A percentile compares a stretch with the other conserved stretches of the same genome.
Evolutionary conservation across 2,329 filamentous ascomycete species (phyloP).

Genomic region (Onygena corvina): DNA sequence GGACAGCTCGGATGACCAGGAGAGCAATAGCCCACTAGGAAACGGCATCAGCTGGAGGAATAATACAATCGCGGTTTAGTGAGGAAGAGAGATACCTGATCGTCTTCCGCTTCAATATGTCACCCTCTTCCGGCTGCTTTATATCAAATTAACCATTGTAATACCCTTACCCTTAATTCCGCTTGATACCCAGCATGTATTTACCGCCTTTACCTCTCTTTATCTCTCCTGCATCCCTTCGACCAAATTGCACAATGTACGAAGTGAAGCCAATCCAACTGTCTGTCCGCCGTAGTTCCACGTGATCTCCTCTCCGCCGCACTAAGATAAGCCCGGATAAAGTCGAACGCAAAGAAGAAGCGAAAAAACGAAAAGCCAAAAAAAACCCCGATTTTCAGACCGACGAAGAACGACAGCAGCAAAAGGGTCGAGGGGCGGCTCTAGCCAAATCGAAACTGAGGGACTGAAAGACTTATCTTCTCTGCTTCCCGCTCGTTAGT

Average conservation of each 20-base stretch:
- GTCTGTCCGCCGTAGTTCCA: background rate
- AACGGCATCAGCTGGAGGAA: conserved; percentile 15
- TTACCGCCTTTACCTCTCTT: too few species aligned
- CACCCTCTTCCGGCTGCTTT: background rate
- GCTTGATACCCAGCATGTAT: conserved; percentile 6
- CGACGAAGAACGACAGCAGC: background rate
- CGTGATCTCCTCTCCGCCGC: conserved; percentile 17
- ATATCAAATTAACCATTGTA: background rate
- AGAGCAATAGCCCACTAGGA: conserved; percentile 13
- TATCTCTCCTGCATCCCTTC: background rate
- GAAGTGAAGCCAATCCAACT: background rate
- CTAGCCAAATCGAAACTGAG: too few species aligned
- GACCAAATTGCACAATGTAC: background rate
- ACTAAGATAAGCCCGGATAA: conserved; percentile 36
- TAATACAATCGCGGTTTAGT: conserved; percentile 14
- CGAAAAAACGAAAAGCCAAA: conserved; percentile 9
- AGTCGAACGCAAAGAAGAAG: conserved; percentile 29
- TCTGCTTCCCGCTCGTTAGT: conserved; percentile 23
- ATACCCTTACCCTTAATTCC: background rate
- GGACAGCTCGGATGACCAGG: conserved; percentile 20
- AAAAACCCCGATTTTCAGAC: conserved; percentile 2
- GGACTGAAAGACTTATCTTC: too few species aligned
- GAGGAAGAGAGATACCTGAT: background rate
- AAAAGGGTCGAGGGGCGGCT: background rate
- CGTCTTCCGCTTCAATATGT: background rate